phyloP scores from a whole-genome alignment of 2,329 filamentous ascomycete species.

The Hansfordia pulvinata region DNA sequence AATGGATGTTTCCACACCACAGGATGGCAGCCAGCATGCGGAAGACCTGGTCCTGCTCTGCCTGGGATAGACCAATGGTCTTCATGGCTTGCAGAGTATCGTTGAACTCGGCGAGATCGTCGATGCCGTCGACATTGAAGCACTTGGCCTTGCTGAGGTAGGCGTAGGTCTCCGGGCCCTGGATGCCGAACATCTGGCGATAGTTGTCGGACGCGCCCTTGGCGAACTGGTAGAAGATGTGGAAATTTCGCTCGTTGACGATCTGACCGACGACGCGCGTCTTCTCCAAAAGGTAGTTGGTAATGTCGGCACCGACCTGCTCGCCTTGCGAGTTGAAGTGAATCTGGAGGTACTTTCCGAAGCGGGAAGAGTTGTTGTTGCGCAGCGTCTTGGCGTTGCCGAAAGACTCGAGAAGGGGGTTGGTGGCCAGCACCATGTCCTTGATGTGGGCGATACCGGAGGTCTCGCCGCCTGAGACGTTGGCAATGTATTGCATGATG shows the following conservation, averaged over 20 bases:
- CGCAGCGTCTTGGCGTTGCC: slow-evolving; percentile 95
- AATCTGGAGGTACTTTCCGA: slow-evolving; percentile 96
- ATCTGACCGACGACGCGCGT: slow-evolving; percentile 92
- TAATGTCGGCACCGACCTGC: slow-evolving; percentile 92
- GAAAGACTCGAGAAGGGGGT: slow-evolving; percentile 92
- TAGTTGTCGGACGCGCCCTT: slow-evolving; percentile 86
- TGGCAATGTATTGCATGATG: slow-evolving; percentile 99
- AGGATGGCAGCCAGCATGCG: slow-evolving; percentile 83
- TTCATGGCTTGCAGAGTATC: slow-evolving; percentile 93
- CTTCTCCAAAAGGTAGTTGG: slow-evolving; percentile 95
- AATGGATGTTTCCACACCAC: slow-evolving; percentile 91
- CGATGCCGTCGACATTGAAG: slow-evolving; percentile 84
- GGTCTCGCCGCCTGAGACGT: slow-evolving; percentile 74
- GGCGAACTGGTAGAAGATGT: slow-evolving; percentile 98
- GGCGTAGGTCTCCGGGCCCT: slow-evolving; percentile 81
- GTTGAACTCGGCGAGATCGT: slow-evolving; percentile 76
- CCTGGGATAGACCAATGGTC: slow-evolving; percentile 75
- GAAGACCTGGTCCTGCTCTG: slow-evolving; percentile 93
- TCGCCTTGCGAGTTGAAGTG: slow-evolving; percentile 89
- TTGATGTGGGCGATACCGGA: slow-evolving; percentile 93
- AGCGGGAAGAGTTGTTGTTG: slow-evolving; percentile 97
- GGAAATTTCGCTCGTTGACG: slow-evolving; percentile 89
- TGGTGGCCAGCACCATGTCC: slow-evolving; percentile 98
- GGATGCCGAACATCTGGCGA: slow-evolving; percentile 76
- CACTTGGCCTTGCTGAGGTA: slow-evolving; percentile 95